Evolutionary conservation across 805 yeast species (phyloP).

Genomic region (Yarrowia keelungensis): DNA sequence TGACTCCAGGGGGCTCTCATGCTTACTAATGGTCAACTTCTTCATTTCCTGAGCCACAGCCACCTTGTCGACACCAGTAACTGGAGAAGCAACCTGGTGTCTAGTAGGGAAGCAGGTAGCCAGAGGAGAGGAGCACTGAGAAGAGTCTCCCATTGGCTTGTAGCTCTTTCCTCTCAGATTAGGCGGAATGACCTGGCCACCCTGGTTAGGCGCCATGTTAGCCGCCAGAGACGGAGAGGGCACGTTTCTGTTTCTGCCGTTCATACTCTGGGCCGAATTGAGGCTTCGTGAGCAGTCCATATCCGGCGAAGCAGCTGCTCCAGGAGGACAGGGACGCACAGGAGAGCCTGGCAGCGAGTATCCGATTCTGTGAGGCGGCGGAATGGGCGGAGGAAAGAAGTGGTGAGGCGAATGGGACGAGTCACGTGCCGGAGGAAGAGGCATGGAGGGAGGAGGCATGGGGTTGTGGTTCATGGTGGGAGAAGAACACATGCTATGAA

Average conservation of each 20-base stretch:
- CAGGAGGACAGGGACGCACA: constrained; percentile 15
- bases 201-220: background rate
- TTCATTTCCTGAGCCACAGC: constrained; percentile 39
- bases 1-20: constrained; percentile 31
- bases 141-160: constrained; percentile 21
- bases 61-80: background rate
- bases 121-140: constrained; percentile 11
- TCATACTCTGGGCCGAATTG: constrained; percentile 20
- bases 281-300: constrained; percentile 27
- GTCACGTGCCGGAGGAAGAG: constrained; percentile 2
- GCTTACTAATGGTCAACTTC: constrained; percentile 40
- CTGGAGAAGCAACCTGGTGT: constrained; percentile 11
- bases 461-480: background rate
- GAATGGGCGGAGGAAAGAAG: constrained; percentile 7
- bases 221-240: constrained; percentile 23
- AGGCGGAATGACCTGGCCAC: background rate
- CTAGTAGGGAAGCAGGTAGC: constrained; percentile 14
- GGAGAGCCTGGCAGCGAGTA: constrained; percentile 28
- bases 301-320: constrained; percentile 10
- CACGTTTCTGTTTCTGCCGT: background rate
- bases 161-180: constrained; percentile 17
- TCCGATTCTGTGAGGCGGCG: constrained; percentile 24
- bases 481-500: constrained; percentile 4
- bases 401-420: constrained; percentile 19
- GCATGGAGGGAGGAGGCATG: constrained; percentile 14